Percentiles rank a stretch among this genome's conserved stretches.
Conservation (phyloP, 164 flowering plant genomes). For the Aristolochia contorta region DNA sequence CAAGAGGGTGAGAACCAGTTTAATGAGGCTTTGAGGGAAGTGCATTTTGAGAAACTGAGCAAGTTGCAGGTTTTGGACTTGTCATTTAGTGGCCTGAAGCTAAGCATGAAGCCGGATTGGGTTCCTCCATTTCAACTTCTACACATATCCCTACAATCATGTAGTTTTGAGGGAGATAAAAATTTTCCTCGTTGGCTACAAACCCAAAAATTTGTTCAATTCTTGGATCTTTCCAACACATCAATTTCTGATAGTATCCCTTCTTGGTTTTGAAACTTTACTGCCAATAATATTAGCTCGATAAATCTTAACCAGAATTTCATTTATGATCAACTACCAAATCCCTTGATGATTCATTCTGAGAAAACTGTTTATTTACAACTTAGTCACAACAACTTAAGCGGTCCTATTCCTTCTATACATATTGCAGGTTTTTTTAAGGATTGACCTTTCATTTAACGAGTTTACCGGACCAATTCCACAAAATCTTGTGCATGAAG, state of each 20-base stretch:
- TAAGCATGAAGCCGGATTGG: neutral
- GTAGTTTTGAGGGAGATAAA: neutral
- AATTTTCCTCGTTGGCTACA: slow-evolving; percentile 4
- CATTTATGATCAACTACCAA: too few species aligned
- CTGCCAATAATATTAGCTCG: too few species aligned
- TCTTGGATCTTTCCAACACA: too few species aligned
- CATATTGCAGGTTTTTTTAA: too few species aligned
- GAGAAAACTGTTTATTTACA: neutral
- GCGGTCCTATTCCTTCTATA: too few species aligned
- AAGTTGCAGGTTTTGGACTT: neutral
- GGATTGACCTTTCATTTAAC: too few species aligned
- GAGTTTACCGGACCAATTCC: too few species aligned
- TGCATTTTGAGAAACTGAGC: neutral
- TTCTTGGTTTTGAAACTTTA: neutral
- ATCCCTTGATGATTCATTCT: too few species aligned
- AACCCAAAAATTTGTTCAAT: too few species aligned
- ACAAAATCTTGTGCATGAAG: too few species aligned
- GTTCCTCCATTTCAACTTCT: slow-evolving; percentile 1
- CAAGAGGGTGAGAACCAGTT: neutral
- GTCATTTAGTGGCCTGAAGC: neutral
- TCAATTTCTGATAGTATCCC: too few species aligned
- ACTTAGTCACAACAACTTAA: neutral
- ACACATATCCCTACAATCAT: neutral
- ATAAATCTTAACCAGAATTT: too few species aligned
- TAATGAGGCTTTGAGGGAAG: neutral